Percentiles rank a stretch among this genome's conserved stretches.
These are phyloP conservation scores for Botrytis paeoniae DNA, from an alignment of 2,329 filamentous ascomycete species.

Conservation along the genomic window DNA sequence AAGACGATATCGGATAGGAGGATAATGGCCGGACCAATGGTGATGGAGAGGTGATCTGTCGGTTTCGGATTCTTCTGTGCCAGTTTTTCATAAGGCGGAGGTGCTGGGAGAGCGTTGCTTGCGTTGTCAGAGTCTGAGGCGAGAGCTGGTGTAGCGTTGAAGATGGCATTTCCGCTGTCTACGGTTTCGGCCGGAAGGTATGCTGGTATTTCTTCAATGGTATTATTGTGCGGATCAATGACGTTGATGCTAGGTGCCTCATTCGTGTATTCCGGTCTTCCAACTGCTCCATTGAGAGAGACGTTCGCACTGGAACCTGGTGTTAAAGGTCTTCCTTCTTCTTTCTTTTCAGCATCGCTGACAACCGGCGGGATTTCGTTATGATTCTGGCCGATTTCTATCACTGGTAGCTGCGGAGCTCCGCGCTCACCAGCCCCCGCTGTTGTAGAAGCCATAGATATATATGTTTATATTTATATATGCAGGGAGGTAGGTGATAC, in stretches of 20 bases:
- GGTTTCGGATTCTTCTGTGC: conserved; percentile 29
- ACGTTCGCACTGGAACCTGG: not conserved
- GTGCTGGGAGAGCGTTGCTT: not conserved
- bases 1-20: conserved; percentile 29
- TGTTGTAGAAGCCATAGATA: conserved; percentile 10
- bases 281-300: not conserved
- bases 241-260: not conserved
- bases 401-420: not conserved
- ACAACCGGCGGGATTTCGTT: not conserved
- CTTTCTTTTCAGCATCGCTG: conserved; percentile 3
- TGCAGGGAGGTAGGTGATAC: not conserved
- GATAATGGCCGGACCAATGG: conserved; percentile 28
- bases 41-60: conserved; percentile 30
- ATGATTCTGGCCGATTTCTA: not conserved
- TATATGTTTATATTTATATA: not conserved
- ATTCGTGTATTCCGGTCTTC: not conserved
- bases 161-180: conserved; percentile 10
- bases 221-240: not conserved
- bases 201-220: not conserved
- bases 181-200: not conserved
- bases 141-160: not conserved
- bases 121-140: not conserved
- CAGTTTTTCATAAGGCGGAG: conserved; percentile 26
- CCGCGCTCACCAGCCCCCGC: not conserved
- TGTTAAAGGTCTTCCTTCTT: conserved; percentile 3